Evolutionary conservation across 2,329 filamentous ascomycete species (phyloP).

Genomic region (Alternaria sp.): DNA sequence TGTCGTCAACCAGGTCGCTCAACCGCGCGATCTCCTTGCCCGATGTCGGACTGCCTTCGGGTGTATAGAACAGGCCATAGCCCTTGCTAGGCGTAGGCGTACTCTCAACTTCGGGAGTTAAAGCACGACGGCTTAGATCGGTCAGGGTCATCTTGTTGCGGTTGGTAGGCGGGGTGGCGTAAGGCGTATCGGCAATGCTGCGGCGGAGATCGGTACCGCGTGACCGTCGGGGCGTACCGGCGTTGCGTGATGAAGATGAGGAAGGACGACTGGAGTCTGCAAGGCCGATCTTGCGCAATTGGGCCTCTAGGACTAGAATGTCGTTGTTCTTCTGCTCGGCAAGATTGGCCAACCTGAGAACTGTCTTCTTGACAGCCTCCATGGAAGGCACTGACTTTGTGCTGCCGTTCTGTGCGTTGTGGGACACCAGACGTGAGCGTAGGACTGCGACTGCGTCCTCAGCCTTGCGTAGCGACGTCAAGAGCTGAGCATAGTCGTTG

Average conservation of each 20-base stretch:
- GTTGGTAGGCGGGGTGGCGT: slow-evolving; percentile 47
- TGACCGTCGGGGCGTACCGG: slow-evolving; percentile 25
- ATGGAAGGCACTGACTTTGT: slow-evolving; percentile 72
- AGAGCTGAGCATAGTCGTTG: slow-evolving; percentile 74
- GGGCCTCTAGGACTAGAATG: slow-evolving; percentile 85
- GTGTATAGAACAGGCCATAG: slow-evolving; percentile 46
- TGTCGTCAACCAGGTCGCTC: slow-evolving; percentile 50
- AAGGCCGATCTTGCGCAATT: slow-evolving; percentile 72
- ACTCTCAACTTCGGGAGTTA: slow-evolving; percentile 38
- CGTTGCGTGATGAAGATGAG: slow-evolving; percentile 27
- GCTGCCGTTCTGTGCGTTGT: slow-evolving; percentile 56
- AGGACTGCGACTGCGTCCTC: slow-evolving; percentile 83
- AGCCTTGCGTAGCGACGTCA: slow-evolving; percentile 75
- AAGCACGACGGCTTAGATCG: slow-evolving; percentile 36
- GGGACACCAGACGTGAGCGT: slow-evolving; percentile 74
- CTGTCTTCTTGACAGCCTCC: slow-evolving; percentile 89
- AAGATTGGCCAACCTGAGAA: slow-evolving; percentile 90
- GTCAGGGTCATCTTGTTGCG: slow-evolving; percentile 41
- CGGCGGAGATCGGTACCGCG: slow-evolving; percentile 21
- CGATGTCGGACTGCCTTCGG: slow-evolving; percentile 32
- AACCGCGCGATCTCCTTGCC: slow-evolving; percentile 42
- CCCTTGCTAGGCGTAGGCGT: slow-evolving; percentile 36
- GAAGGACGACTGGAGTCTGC: slow-evolving; percentile 28
- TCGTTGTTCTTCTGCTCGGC: slow-evolving; percentile 90
- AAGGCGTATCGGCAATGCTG: slow-evolving; percentile 35